Conservation (phyloP, 768 basidiomycete genomes). For the Lentinula boryana region DNA sequence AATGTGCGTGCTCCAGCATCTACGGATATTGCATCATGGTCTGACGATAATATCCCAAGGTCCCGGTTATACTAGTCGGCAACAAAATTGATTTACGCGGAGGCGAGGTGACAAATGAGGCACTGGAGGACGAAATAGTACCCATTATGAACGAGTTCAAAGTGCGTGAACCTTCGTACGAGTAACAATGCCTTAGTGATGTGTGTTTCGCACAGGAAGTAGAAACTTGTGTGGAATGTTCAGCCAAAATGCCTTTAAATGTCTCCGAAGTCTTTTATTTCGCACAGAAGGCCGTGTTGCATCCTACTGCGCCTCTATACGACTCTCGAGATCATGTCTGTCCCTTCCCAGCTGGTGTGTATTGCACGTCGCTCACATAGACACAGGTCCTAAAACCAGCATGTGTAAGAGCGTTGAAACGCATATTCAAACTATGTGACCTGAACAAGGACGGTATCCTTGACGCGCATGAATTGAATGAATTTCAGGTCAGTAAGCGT, state of each 20-base stretch:
- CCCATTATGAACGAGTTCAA: slow-evolving; percentile 99
- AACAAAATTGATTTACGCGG: slow-evolving; percentile 98
- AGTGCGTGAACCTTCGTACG: slow-evolving; percentile 32
- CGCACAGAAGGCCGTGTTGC: slow-evolving; percentile 95
- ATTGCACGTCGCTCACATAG: slow-evolving; percentile 8
- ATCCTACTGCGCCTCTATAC: slow-evolving; percentile 95
- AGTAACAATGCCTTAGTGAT: slow-evolving; percentile 2
- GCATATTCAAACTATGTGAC: slow-evolving; percentile 97
- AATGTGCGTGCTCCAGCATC: slow-evolving; percentile 50
- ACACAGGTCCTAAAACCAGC: slow-evolving; percentile 84
- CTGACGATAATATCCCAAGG: slow-evolving; percentile 35
- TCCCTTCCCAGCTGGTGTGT: slow-evolving; percentile 8
- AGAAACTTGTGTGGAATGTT: slow-evolving; percentile 96
- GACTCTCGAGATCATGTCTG: slow-evolving; percentile 92
- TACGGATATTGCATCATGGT: slow-evolving; percentile 1
- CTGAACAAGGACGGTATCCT: slow-evolving; percentile 90
- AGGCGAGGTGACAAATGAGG: slow-evolving; percentile 90
- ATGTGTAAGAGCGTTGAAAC: slow-evolving; percentile 78
- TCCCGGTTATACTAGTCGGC: slow-evolving; percentile 94
- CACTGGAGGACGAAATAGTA: slow-evolving; percentile 88
- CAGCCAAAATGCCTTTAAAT: slow-evolving; percentile 85
- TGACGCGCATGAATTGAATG: slow-evolving; percentile 87
- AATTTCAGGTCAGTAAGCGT: slow-evolving; percentile 75
- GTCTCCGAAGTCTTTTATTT: slow-evolving; percentile 98
- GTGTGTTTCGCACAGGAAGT: slow-evolving; percentile 67